Conservation (phyloP, 2,329 filamentous ascomycete genomes). For the Apiospora marii region DNA sequence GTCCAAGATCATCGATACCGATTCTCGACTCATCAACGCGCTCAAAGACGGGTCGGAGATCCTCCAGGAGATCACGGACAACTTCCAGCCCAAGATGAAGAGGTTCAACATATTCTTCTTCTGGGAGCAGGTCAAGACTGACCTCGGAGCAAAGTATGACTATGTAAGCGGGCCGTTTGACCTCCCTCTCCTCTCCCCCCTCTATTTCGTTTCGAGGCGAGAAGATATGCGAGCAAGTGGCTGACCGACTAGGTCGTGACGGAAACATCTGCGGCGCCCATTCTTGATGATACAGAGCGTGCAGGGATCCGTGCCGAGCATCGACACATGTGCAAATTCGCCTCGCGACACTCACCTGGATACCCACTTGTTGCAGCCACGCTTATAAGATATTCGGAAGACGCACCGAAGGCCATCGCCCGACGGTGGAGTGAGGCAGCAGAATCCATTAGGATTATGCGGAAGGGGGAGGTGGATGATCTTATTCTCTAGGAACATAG, state of each 20-base stretch:
- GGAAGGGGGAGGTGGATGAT: slow-evolving; percentile 25
- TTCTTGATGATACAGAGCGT: slow-evolving; percentile 30
- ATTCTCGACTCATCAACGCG: slow-evolving; percentile 28
- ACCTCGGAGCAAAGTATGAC: slow-evolving; percentile 25
- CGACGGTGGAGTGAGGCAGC: slow-evolving; percentile 26
- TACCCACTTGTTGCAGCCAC: slow-evolving; percentile 28
- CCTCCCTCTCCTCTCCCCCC: neutral
- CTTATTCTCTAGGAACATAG: slow-evolving; percentile 1
- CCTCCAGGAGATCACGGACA: slow-evolving; percentile 29
- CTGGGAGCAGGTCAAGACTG: slow-evolving; percentile 30
- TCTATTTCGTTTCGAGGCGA: neutral
- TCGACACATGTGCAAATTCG: slow-evolving; percentile 29
- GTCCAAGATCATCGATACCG: slow-evolving; percentile 29
- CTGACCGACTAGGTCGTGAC: neutral
- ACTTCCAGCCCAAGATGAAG: slow-evolving; percentile 29
- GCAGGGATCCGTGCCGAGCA: slow-evolving; percentile 28
- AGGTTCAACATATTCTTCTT: slow-evolving; percentile 29
- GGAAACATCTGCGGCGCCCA: slow-evolving; percentile 29
- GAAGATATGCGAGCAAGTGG: neutral
- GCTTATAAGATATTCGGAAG: slow-evolving; percentile 28
- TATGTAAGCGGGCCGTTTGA: neutral
- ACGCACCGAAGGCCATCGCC: slow-evolving; percentile 7
- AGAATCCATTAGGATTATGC: slow-evolving; percentile 25
- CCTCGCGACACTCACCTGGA: slow-evolving; percentile 26
- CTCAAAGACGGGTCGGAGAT: slow-evolving; percentile 28